Evolutionary conservation across 169 alveolate species (phyloP).

Genomic region (Cryptosporidium muris): DNA sequence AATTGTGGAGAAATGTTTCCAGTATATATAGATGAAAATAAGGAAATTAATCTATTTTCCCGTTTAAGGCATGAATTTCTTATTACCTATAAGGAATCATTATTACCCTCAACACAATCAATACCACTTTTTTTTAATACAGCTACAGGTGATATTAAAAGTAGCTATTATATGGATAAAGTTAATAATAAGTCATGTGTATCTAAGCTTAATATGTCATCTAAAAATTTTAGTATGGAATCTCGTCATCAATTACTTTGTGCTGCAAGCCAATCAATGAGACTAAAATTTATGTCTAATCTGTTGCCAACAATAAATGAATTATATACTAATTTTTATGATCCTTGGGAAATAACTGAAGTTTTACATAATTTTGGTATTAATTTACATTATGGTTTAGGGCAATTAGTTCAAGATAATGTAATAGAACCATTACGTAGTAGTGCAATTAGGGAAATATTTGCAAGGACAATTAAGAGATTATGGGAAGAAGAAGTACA

Average conservation of each 20-base stretch:
- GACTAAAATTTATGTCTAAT: slow-evolving; percentile 28
- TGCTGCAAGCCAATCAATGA: slow-evolving; percentile 67
- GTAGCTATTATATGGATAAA: slow-evolving; percentile 11
- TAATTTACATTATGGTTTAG: slow-evolving; percentile 45
- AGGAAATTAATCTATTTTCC: slow-evolving; percentile 38
- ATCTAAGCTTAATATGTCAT: background rate
- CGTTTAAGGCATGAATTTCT: slow-evolving; percentile 51
- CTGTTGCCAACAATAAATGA: slow-evolving; percentile 62
- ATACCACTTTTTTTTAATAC: slow-evolving; percentile 57
- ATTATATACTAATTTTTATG: slow-evolving; percentile 50
- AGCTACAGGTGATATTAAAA: slow-evolving; percentile 31
- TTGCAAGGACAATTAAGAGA: slow-evolving; percentile 68
- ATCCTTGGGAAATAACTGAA: slow-evolving; percentile 70
- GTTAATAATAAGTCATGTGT: background rate
- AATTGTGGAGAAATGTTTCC: slow-evolving; percentile 67
- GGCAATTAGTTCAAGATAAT: slow-evolving; percentile 35
- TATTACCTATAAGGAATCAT: slow-evolving; percentile 29
- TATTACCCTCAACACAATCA: slow-evolving; percentile 57
- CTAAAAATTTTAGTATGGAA: background rate
- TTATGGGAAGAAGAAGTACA: slow-evolving; percentile 70
- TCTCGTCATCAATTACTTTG: slow-evolving; percentile 26
- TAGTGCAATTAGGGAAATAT: slow-evolving; percentile 55
- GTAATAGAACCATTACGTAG: slow-evolving; percentile 59
- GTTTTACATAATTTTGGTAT: slow-evolving; percentile 62
- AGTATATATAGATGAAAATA: slow-evolving; percentile 53